Conservation (phyloP, 2,329 filamentous ascomycete species). For the Beauveria bassiana region DNA sequence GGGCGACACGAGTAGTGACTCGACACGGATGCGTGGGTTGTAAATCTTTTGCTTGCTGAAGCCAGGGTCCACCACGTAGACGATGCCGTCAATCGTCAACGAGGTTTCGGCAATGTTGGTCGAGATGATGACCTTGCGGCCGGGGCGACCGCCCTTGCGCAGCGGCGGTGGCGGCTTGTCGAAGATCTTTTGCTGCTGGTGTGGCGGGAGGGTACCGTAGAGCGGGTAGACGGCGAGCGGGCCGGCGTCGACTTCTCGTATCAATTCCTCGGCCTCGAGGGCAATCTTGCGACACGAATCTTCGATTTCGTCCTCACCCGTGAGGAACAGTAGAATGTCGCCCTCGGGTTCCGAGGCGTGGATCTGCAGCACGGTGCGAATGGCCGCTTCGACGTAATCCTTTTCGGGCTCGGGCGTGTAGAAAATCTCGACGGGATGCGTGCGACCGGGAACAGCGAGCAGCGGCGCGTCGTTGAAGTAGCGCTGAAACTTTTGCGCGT, state of each 20-base stretch:
- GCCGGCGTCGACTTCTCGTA: slow-evolving; percentile 82
- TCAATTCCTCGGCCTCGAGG: slow-evolving; percentile 85
- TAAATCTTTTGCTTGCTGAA: slow-evolving; percentile 99
- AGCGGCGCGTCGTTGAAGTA: slow-evolving; percentile 95
- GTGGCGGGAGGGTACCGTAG: slow-evolving; percentile 86
- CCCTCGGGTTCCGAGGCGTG: slow-evolving; percentile 88
- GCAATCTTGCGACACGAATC: slow-evolving; percentile 88
- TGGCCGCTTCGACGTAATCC: slow-evolving; percentile 92
- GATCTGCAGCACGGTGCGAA: slow-evolving; percentile 92
- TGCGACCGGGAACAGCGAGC: slow-evolving; percentile 88
- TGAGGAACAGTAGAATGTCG: slow-evolving; percentile 90
- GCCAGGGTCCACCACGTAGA: slow-evolving; percentile 97
- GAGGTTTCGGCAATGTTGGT: slow-evolving; percentile 98
- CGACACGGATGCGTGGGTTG: slow-evolving; percentile 91
- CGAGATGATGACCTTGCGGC: slow-evolving; percentile 88
- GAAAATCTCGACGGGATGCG: slow-evolving; percentile 95
- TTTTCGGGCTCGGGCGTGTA: slow-evolving; percentile 94
- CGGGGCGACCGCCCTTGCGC: slow-evolving; percentile 70
- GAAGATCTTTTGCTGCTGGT: slow-evolving; percentile 93
- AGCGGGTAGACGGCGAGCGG: slow-evolving; percentile 87
- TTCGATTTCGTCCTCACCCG: slow-evolving; percentile 97
- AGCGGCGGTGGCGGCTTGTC: slow-evolving; percentile 72
- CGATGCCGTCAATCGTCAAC: slow-evolving; percentile 96
- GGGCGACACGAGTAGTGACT: slow-evolving; percentile 93
- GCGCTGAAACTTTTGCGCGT: slow-evolving; percentile 94